phyloP scores from a whole-genome alignment of 139 green algal species.

The Coelastrella sp. region DNA sequence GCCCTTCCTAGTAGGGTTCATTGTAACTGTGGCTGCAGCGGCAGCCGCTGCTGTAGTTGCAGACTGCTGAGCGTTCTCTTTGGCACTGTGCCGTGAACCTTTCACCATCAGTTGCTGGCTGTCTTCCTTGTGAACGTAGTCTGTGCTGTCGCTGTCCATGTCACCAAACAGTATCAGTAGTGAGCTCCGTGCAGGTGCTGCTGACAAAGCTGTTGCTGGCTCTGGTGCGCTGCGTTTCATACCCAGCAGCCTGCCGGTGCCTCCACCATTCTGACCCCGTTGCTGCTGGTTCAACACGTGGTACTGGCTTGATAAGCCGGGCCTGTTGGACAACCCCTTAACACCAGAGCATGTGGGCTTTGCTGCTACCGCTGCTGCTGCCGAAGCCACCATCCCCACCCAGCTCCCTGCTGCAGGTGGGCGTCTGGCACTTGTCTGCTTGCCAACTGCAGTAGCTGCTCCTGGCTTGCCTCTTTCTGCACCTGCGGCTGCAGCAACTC shows the following conservation, averaged over 20 bases:
- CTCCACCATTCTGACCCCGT: neutral
- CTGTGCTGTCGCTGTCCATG: constrained; percentile 28
- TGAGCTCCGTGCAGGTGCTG: constrained; percentile 8
- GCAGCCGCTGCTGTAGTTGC: neutral
- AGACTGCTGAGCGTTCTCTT: neutral
- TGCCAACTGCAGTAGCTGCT: neutral
- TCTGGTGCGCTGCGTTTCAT: neutral
- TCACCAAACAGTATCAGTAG: constrained; percentile 31
- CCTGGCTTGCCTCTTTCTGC: neutral
- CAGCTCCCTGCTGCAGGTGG: neutral
- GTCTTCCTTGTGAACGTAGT: neutral
- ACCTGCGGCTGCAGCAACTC: neutral
- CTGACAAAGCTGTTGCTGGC: neutral
- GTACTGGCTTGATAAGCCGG: neutral
- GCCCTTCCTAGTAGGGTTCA: no score
- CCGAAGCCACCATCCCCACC: neutral
- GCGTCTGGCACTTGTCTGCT: neutral
- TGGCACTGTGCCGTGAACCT: neutral
- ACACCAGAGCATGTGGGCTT: neutral
- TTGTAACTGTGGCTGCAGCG: neutral
- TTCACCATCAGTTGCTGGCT: neutral
- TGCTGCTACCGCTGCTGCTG: neutral
- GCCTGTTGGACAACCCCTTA: neutral
- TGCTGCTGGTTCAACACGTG: constrained; percentile 2
- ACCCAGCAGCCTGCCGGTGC: neutral